These are phyloP conservation scores for Cadophora gregata DNA, from an alignment of 2,329 filamentous ascomycete genomes.

Conservation along the genomic window DNA sequence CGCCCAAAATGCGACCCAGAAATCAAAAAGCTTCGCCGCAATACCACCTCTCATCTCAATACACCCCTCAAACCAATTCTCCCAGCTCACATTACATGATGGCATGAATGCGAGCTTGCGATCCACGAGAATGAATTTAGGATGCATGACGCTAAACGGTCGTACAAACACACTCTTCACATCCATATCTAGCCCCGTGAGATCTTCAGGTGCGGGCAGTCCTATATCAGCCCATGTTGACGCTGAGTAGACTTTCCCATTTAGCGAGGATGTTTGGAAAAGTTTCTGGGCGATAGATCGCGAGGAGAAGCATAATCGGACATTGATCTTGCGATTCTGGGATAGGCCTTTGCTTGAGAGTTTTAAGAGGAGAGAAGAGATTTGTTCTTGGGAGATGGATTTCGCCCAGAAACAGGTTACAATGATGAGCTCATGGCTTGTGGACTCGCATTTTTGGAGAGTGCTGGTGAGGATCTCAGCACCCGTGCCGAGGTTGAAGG, in stretches of 20 bases:
- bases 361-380: constrained; percentile 62
- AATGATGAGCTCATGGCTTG: constrained; percentile 71
- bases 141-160: constrained; percentile 86
- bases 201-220: constrained; percentile 59
- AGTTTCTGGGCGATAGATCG: constrained; percentile 75
- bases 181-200: constrained; percentile 68
- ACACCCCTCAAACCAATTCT: constrained; percentile 84
- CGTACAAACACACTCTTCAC: constrained; percentile 81
- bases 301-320: constrained; percentile 80
- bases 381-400: constrained; percentile 63
- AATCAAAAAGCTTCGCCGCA: constrained; percentile 65
- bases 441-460: constrained; percentile 64
- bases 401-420: constrained; percentile 85
- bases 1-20: constrained; percentile 75
- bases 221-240: constrained; percentile 65
- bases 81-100: constrained; percentile 84
- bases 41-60: constrained; percentile 68
- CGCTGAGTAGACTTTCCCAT: constrained; percentile 66
- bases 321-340: constrained; percentile 39
- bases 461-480: constrained; percentile 59
- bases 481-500: constrained; percentile 63
- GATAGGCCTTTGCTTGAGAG: constrained; percentile 59
- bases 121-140: constrained; percentile 81
- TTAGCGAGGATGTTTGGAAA: constrained; percentile 67
- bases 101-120: constrained; percentile 70